Percentiles rank a stretch among this genome's conserved stretches.
Conservation (phyloP, 352 stramenopile genomes). For the Phytopythium vexans region DNA sequence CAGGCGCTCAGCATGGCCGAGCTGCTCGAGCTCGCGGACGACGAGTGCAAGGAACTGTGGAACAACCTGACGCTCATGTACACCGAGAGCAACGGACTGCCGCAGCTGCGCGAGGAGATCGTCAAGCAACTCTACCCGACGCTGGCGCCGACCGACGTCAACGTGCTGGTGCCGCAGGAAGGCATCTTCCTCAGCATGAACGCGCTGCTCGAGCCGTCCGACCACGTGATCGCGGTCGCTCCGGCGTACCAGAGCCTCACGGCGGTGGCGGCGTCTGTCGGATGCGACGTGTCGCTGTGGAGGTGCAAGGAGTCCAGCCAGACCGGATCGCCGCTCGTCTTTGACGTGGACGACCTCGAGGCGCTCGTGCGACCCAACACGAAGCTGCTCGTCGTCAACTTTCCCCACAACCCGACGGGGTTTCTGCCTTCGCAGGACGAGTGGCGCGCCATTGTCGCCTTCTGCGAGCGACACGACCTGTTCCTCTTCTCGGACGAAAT, state of each 20-base stretch:
- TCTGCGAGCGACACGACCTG: constrained; percentile 27
- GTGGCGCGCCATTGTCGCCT: constrained; percentile 30
- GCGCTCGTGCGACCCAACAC: constrained; percentile 33
- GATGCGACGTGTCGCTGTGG: constrained; percentile 38
- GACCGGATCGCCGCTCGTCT: constrained; percentile 10
- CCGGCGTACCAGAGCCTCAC: constrained; percentile 58
- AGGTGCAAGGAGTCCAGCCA: constrained; percentile 14
- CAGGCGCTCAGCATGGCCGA: constrained; percentile 34
- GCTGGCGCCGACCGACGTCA: constrained; percentile 21
- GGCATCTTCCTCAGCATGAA: constrained; percentile 61
- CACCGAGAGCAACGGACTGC: constrained; percentile 37
- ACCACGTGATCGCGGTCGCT: constrained; percentile 47
- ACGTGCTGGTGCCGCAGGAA: constrained; percentile 47
- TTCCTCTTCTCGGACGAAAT: constrained; percentile 75
- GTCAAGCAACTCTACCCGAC: constrained; percentile 22
- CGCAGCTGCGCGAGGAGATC: constrained; percentile 39
- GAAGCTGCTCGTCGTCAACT: constrained; percentile 73
- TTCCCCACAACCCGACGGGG: constrained; percentile 74
- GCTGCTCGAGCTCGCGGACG: constrained; percentile 33
- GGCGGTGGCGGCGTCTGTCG: constrained; percentile 29
- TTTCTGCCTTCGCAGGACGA: constrained; percentile 34
- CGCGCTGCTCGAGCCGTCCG: constrained; percentile 32
- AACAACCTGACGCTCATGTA: constrained; percentile 34
- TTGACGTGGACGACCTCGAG: constrained; percentile 39
- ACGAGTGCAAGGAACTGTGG: constrained; percentile 41